Percentiles rank a stretch among this genome's conserved stretches.
phyloP scores from a whole-genome alignment of 2,329 filamentous ascomycete genomes.

The Diaporthe citriasiana region DNA sequence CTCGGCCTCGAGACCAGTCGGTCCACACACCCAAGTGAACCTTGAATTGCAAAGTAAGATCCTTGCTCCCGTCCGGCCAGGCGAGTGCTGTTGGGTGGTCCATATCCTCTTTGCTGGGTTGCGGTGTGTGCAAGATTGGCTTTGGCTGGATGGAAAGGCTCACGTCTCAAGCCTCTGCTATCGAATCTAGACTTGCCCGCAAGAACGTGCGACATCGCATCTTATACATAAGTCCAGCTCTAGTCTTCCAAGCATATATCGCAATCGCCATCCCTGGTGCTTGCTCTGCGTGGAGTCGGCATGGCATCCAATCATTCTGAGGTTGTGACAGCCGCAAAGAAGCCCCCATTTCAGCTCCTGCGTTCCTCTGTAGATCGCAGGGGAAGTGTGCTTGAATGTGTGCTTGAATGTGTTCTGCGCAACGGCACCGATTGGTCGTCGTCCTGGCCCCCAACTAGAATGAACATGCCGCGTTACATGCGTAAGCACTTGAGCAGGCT shows the following conservation, averaged over 20 bases:
- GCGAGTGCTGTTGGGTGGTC: constrained; percentile 1
- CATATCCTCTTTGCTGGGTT: background rate
- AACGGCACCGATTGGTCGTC: background rate
- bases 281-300: background rate
- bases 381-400: background rate
- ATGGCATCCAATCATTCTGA: background rate
- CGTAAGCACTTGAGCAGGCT: background rate
- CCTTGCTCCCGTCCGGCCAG: background rate
- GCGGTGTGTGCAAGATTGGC: background rate
- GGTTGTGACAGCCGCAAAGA: background rate
- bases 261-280: background rate
- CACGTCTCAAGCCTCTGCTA: background rate
- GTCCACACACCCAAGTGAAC: constrained; percentile 52
- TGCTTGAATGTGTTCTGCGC: background rate
- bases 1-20: constrained; percentile 50
- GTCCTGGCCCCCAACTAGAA: background rate
- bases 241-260: background rate
- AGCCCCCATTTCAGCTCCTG: background rate
- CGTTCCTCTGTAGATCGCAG: background rate
- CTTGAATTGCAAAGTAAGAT: constrained; percentile 4
- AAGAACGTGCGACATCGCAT: background rate
- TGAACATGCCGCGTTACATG: too few relatives aligned
- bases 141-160: background rate
- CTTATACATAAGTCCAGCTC: background rate
- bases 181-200: background rate